phyloP scores from a whole-genome alignment of 768 basidiomycete genomes.

The Chiua virens region DNA sequence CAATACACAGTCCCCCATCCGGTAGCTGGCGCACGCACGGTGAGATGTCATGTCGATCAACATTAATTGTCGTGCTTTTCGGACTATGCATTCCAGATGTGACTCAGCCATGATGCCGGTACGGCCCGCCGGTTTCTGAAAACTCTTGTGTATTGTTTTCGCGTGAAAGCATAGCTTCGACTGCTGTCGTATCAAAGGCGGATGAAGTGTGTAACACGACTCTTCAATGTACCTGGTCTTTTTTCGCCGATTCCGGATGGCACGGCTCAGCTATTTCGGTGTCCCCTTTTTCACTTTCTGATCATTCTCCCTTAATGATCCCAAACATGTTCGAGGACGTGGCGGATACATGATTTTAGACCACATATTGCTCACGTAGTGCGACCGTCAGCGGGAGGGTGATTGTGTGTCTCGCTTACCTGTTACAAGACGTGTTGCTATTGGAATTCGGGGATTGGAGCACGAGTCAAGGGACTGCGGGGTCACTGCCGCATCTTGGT shows the following conservation, averaged over 20 bases:
- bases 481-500: constrained; percentile 7
- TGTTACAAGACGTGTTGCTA: neutral
- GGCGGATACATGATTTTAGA: neutral
- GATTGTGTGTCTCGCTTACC: constrained; percentile 11
- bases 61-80: too few relatives aligned
- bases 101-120: neutral
- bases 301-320: constrained; percentile 17
- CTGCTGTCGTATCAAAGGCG: neutral
- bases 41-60: too few relatives aligned
- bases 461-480: neutral
- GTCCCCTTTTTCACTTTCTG: neutral
- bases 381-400: neutral
- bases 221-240: neutral
- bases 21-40: too few relatives aligned
- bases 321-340: neutral
- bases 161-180: neutral
- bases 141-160: neutral
- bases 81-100: too few relatives aligned
- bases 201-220: neutral
- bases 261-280: constrained; percentile 1
- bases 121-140: neutral
- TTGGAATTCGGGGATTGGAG: neutral
- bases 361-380: neutral
- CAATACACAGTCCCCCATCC: too few relatives aligned
- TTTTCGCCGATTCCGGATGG: constrained; percentile 2